phyloP scores from a whole-genome alignment of 2,329 filamentous ascomycete species.

The Epichloe elymi region DNA sequence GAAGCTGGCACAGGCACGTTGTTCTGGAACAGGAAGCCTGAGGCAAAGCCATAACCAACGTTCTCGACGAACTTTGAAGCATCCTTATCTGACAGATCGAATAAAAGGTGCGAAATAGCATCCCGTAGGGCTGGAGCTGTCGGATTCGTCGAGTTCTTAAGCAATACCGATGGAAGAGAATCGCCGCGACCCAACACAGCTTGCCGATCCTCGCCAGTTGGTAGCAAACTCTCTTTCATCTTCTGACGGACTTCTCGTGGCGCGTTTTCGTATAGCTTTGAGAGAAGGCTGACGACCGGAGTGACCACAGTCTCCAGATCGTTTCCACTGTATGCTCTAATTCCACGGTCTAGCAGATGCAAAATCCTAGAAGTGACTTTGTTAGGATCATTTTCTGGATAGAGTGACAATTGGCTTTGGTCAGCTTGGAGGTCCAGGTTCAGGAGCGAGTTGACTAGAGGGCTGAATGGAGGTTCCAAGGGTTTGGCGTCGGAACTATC shows the following conservation, averaged over 20 bases:
- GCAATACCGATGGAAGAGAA: slow-evolving; percentile 60
- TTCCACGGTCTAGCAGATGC: slow-evolving; percentile 53
- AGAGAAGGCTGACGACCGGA: slow-evolving; percentile 62
- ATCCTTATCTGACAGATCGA: slow-evolving; percentile 74
- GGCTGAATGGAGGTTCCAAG: slow-evolving; percentile 57
- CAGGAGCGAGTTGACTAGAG: slow-evolving; percentile 67
- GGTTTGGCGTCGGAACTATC: slow-evolving; percentile 48
- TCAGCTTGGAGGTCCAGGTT: slow-evolving; percentile 58
- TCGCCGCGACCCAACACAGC: slow-evolving; percentile 64
- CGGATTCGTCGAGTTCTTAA: slow-evolving; percentile 66
- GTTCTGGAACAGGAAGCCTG: slow-evolving; percentile 76
- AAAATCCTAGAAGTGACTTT: slow-evolving; percentile 52
- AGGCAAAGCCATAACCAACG: slow-evolving; percentile 88
- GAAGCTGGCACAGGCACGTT: slow-evolving; percentile 65
- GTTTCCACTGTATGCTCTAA: slow-evolving; percentile 47
- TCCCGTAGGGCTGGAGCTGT: slow-evolving; percentile 58
- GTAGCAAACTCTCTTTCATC: slow-evolving; percentile 58
- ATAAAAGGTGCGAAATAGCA: slow-evolving; percentile 66
- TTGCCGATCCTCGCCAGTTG: slow-evolving; percentile 61
- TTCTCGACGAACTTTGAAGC: slow-evolving; percentile 73
- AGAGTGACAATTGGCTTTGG: slow-evolving; percentile 43
- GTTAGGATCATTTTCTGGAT: slow-evolving; percentile 48
- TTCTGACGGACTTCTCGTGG: slow-evolving; percentile 44
- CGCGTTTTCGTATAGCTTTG: slow-evolving; percentile 56
- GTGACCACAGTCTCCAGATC: slow-evolving; percentile 62